These are phyloP conservation scores for Colletotrichum sidae DNA, from an alignment of 2,329 filamentous ascomycete species.

Conservation along the genomic window DNA sequence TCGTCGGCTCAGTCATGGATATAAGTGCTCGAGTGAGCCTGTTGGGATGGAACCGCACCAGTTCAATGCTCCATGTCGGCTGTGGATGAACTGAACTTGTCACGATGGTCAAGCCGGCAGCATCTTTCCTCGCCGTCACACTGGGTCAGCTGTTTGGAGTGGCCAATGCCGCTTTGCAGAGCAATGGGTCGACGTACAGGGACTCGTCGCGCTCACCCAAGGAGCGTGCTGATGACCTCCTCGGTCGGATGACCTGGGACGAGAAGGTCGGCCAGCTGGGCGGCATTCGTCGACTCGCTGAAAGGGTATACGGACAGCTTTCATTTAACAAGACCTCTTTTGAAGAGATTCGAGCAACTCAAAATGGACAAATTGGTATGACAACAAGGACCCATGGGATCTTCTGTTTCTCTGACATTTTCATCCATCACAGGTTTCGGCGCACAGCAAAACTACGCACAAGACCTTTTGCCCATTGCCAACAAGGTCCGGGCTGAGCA, in stretches of 20 bases:
- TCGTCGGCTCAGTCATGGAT: too few species aligned
- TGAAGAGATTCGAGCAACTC: conserved; percentile 23
- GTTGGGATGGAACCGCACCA: too few species aligned
- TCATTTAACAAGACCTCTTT: conserved; percentile 26
- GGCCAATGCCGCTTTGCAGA: neutral
- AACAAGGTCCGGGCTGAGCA: conserved; percentile 41
- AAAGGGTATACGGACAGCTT: conserved; percentile 10
- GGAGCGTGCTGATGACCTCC: conserved; percentile 30
- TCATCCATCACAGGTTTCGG: conserved; percentile 41
- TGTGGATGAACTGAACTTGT: neutral
- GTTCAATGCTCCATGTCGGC: too few species aligned
- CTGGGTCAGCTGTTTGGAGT: neutral
- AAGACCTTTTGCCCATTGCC: conserved; percentile 43
- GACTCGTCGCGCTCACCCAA: conserved; percentile 10
- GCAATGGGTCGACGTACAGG: neutral
- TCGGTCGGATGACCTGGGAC: conserved; percentile 29
- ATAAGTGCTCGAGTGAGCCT: too few species aligned
- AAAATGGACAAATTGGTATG: conserved; percentile 32
- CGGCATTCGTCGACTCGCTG: conserved; percentile 26
- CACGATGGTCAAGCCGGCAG: conserved; percentile 8
- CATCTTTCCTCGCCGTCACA: neutral
- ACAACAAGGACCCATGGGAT: neutral
- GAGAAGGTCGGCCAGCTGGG: conserved; percentile 34
- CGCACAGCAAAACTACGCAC: conserved; percentile 44
- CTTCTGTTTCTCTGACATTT: neutral